Evolutionary conservation across 2,329 filamentous ascomycete genomes (phyloP), one percentile per base, ranked within the genome.

Genomic region (Aspergillus pseudonomiae): DNA sequence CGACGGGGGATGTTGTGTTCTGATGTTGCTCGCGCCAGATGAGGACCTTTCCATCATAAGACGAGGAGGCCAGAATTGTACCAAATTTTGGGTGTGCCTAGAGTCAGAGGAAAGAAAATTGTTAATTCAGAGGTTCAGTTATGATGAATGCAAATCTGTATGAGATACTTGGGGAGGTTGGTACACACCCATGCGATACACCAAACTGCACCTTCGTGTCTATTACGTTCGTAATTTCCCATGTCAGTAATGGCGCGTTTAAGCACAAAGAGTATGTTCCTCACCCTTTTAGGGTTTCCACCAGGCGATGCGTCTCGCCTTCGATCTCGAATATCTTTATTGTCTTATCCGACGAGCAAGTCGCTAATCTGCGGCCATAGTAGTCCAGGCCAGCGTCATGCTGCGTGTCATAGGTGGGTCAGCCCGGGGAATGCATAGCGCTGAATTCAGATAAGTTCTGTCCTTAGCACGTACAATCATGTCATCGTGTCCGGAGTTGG

Each of bases 261-360:
- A 48, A 39, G 12, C 41, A 32, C n/a, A 28, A 28, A 50, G 41
- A 52, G 56, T 28, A 53, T 43, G 28, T 24, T 39, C 26, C 75
- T 74, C 86, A 96, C 93, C 94, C 94, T 82, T 96, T 97, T 69
- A 99, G 84, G 30, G 95, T 99, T 82, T 98, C 94, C 39, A 92
- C 87, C 72, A 98, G 83, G 68, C 92, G 88, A 81, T 99, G 94
- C 70, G 90, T 87, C 73, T 98, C 94, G 74, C 93, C 93, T 75
- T 98, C 94, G 61, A 99, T 91, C 81, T 99, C 95, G 77, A 97
- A 99, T 77, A 99, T 98, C 84, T 98, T 98, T 84, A 99, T 96
- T 55, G 94, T 98, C 78, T 95, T 94, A 82, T 99, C 95, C 70
- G 94, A 97, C 41, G 94, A 97, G 81, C 95, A 98, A 70, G 95